These are phyloP conservation scores for Sporothrix curviconia DNA, from an alignment of 2,329 filamentous ascomycete genomes.

Conservation along the genomic window DNA sequence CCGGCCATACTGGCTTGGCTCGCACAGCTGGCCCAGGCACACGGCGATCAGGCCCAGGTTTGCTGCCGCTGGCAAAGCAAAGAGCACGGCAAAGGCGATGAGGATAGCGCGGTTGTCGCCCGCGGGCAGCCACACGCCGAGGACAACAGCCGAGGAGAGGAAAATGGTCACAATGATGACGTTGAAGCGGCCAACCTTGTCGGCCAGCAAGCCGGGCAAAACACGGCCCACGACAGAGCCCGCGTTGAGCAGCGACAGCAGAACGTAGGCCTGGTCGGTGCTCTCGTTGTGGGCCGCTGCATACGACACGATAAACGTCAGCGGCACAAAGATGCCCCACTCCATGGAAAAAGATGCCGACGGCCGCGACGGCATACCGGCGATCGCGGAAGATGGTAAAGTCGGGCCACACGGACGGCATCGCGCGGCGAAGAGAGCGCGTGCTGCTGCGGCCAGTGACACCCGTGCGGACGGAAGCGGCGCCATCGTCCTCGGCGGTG, in stretches of 20 bases:
- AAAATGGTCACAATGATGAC: slow-evolving; percentile 63
- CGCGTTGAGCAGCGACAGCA: slow-evolving; percentile 75
- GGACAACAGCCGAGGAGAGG: slow-evolving; percentile 46
- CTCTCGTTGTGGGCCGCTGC: slow-evolving; percentile 56
- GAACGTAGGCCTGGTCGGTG: slow-evolving; percentile 58
- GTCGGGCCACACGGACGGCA: slow-evolving; percentile 46
- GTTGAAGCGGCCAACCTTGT: slow-evolving; percentile 75
- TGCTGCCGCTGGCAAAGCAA: slow-evolving; percentile 73
- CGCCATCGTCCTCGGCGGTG: background rate
- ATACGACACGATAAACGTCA: slow-evolving; percentile 71
- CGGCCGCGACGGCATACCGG: slow-evolving; percentile 53
- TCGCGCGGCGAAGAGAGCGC: background rate
- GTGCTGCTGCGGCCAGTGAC: slow-evolving; percentile 28
- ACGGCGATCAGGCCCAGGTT: slow-evolving; percentile 74
- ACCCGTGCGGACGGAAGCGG: slow-evolving; percentile 43
- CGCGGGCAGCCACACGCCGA: slow-evolving; percentile 65
- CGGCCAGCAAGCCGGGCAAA: slow-evolving; percentile 68
- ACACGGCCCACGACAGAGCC: slow-evolving; percentile 71
- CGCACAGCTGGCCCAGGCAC: slow-evolving; percentile 74
- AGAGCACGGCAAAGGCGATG: slow-evolving; percentile 62
- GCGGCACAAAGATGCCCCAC: slow-evolving; percentile 64
- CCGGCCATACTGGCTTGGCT: slow-evolving; percentile 58
- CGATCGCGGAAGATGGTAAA: slow-evolving; percentile 54
- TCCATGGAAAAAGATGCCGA: slow-evolving; percentile 64
- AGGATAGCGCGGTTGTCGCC: slow-evolving; percentile 48